These are phyloP conservation scores for Apiospora phragmitis DNA, from an alignment of 2,329 filamentous ascomycete species.

Conservation along the genomic window DNA sequence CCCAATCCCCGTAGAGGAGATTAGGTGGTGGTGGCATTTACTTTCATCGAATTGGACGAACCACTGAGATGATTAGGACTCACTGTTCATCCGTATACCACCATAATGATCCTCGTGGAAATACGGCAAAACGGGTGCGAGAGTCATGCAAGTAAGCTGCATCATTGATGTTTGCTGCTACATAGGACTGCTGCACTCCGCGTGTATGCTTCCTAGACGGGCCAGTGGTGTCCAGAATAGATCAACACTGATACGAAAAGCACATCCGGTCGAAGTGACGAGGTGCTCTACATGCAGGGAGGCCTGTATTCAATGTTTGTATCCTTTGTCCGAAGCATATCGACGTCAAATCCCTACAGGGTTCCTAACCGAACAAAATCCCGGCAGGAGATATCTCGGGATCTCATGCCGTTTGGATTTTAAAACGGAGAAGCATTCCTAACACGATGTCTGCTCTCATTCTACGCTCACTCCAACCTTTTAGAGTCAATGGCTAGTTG, in stretches of 20 bases:
- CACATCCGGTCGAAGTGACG: no score
- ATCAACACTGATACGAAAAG: no score
- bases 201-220: no score
- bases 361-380: neutral
- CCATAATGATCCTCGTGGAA: no score
- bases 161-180: no score
- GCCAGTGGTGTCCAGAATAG: no score
- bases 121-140: no score
- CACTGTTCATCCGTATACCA: neutral
- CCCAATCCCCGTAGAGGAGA: neutral
- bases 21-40: neutral
- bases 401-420: neutral
- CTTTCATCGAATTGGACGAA: neutral
- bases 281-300: no score
- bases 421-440: neutral
- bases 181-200: no score
- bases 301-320: no score
- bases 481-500: neutral
- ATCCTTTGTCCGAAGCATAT: neutral
- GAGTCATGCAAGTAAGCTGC: no score
- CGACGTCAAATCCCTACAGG: neutral
- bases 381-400: neutral
- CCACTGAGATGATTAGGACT: neutral
- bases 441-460: neutral
- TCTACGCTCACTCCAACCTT: neutral